Evolutionary conservation across 768 basidiomycete species (phyloP).

Genomic region (Phylloporus rhodoxanthus): DNA sequence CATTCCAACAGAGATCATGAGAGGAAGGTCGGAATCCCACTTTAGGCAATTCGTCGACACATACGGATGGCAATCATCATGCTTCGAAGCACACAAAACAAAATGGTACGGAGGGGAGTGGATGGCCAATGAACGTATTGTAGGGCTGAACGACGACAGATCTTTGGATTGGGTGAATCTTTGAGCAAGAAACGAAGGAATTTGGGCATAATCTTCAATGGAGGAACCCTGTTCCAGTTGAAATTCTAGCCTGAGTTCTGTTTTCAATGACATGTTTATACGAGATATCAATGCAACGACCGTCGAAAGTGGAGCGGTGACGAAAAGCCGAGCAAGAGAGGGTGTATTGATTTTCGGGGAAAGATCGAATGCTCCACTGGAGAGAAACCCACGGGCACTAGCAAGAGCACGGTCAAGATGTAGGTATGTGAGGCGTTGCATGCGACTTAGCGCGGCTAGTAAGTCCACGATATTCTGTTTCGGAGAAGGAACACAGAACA

Average conservation of each 20-base stretch:
- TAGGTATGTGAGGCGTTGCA: too few relatives aligned
- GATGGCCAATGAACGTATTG: not conserved
- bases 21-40: constrained; percentile 1
- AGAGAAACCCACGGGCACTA: too few relatives aligned
- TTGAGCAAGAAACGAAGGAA: not conserved
- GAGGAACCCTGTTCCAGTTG: not conserved
- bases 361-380: too few relatives aligned
- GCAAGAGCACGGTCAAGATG: too few relatives aligned
- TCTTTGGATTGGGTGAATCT: not conserved
- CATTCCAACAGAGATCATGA: not conserved
- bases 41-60: not conserved
- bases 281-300: too few relatives aligned
- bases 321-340: too few relatives aligned
- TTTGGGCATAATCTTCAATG: not conserved
- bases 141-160: not conserved
- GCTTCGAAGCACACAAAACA: not conserved
- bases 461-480: too few relatives aligned
- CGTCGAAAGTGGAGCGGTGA: too few relatives aligned
- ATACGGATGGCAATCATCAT: not conserved
- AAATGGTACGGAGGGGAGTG: not conserved
- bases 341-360: too few relatives aligned
- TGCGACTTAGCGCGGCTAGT: too few relatives aligned
- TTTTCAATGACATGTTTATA: not conserved
- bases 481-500: too few relatives aligned
- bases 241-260: not conserved